A percentile compares a stretch with the other conserved stretches of the same genome.
Conservation (phyloP, 1,139 yeast genomes). For the Suhomyces kunorum region DNA sequence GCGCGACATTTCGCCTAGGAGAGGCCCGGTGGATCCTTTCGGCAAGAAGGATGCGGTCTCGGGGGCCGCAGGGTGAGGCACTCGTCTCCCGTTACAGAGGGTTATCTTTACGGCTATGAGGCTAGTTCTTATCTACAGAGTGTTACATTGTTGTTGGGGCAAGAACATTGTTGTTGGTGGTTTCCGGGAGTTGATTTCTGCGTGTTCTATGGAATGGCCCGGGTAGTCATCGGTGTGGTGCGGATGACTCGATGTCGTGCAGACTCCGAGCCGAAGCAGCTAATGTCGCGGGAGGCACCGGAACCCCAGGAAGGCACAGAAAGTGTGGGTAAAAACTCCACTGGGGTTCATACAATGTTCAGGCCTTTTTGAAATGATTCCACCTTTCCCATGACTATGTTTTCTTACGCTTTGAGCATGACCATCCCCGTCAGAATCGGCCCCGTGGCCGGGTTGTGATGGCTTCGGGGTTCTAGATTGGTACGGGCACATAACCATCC, state of each 20-base stretch:
- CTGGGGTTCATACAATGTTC: too few relatives aligned
- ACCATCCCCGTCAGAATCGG: too few relatives aligned
- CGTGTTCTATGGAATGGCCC: too few relatives aligned
- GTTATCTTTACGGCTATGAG: too few relatives aligned
- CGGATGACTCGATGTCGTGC: slow-evolving; percentile 12
- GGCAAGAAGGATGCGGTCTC: slow-evolving; percentile 6
- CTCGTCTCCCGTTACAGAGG: too few relatives aligned
- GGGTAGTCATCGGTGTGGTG: background rate
- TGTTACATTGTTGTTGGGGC: background rate
- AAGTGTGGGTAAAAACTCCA: too few relatives aligned
- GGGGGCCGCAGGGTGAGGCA: background rate
- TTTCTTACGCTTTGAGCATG: too few relatives aligned
- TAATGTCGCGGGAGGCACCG: slow-evolving; percentile 1
- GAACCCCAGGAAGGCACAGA: too few relatives aligned
- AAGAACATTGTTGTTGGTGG: background rate
- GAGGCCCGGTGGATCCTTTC: background rate
- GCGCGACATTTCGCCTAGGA: slow-evolving; percentile 2
- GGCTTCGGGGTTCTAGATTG: background rate
- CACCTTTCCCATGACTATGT: too few relatives aligned
- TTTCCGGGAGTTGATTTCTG: background rate
- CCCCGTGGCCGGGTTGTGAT: too few relatives aligned
- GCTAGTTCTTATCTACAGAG: too few relatives aligned
- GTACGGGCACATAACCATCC: background rate
- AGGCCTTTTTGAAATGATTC: too few relatives aligned
- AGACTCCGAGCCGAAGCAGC: slow-evolving; percentile 1